These are phyloP conservation scores for Hymenoscyphus repandus DNA, from an alignment of 2,329 filamentous ascomycete genomes.

Conservation along the genomic window DNA sequence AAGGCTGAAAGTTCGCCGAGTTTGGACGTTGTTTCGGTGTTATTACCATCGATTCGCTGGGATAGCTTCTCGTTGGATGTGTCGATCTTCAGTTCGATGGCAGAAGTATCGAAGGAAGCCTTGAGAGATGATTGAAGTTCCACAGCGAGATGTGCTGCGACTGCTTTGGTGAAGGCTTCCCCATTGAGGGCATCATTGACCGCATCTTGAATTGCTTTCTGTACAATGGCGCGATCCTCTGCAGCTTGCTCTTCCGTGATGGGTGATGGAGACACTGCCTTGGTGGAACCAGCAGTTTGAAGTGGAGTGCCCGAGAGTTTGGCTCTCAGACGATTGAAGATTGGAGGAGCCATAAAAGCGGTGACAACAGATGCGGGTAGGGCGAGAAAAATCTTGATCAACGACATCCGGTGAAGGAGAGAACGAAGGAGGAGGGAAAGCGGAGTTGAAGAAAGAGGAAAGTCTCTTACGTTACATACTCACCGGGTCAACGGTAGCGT, in stretches of 20 bases:
- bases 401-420: conserved; percentile 10
- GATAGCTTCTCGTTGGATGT: conserved; percentile 21
- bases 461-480: conserved; percentile 5
- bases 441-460: background rate
- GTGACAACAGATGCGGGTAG: conserved; percentile 11
- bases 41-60: conserved; percentile 21
- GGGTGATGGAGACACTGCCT: background rate
- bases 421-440: conserved; percentile 1
- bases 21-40: conserved; percentile 20
- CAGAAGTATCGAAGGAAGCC: conserved; percentile 22
- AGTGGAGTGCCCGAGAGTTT: conserved; percentile 5
- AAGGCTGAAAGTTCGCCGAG: conserved; percentile 21
- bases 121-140: conserved; percentile 28
- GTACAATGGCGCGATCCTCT: conserved; percentile 19
- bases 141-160: conserved; percentile 24
- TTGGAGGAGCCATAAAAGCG: conserved; percentile 12
- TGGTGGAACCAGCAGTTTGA: conserved; percentile 1
- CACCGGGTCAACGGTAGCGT: background rate
- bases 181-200: conserved; percentile 22
- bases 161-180: conserved; percentile 26
- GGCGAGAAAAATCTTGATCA: conserved; percentile 11
- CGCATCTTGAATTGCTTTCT: conserved; percentile 23
- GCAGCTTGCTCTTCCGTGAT: conserved; percentile 15
- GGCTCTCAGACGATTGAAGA: conserved; percentile 15
- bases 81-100: conserved; percentile 22